A percentile compares a stretch with the other conserved stretches of the same genome.
Conservation (phyloP, 176 grass and related monocot species). For the Oryza brachyantha region DNA sequence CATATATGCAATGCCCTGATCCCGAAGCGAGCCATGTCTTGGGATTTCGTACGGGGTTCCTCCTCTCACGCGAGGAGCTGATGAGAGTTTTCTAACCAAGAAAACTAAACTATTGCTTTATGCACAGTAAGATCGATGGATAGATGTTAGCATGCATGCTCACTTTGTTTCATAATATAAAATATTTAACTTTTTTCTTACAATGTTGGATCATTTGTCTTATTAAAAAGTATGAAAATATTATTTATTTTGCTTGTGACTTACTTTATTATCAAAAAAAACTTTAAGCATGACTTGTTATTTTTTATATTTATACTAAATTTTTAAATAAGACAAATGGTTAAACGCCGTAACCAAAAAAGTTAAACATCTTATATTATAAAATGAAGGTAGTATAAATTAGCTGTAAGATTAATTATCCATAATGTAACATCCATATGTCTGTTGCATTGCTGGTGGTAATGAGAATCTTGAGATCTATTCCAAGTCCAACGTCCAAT, state of each 20-base stretch:
- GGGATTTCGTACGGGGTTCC: constrained; percentile 10
- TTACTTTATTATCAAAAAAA: too few species aligned
- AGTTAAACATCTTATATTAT: too few species aligned
- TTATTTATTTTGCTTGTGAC: too few species aligned
- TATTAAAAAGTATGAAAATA: too few species aligned
- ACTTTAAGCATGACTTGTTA: too few species aligned
- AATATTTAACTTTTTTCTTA: too few species aligned
- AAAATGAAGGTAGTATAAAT: too few species aligned
- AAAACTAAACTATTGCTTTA: not conserved
- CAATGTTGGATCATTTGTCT: too few species aligned
- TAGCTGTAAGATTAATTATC: constrained; percentile 16
- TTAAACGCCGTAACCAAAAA: too few species aligned
- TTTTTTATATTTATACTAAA: too few species aligned
- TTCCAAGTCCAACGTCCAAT: constrained; percentile 41
- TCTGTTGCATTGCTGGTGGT: constrained; percentile 23
- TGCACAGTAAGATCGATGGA: constrained; percentile 18
- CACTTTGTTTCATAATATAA: too few species aligned
- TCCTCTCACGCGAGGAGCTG: not conserved
- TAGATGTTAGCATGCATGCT: not conserved
- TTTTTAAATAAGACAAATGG: too few species aligned
- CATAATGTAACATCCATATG: constrained; percentile 3
- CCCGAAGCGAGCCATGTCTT: not conserved
- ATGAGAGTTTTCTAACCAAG: constrained; percentile 3
- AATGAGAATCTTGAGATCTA: constrained; percentile 46
- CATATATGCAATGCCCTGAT: not conserved